Evolutionary conservation across 805 yeast genomes (phyloP), one percentile per base, ranked within the genome.

Genomic region (Candida takata): DNA sequence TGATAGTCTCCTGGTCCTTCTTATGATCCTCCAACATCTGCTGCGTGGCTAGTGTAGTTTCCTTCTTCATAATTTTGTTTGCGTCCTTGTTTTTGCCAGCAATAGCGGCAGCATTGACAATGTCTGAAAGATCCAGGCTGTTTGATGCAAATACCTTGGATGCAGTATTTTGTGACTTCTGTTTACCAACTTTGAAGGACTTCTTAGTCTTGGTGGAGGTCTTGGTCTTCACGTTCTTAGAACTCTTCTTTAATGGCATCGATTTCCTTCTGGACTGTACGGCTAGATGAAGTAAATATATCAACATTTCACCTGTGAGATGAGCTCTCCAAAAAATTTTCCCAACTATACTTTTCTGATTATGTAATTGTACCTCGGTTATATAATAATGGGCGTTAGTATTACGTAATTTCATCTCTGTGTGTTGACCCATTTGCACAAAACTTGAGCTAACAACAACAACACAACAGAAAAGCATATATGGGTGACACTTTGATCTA

Each of bases 91-190:
- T 11, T 31, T 34, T 37, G 4, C 38, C 37, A 10, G 33, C 33
- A 2, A 4, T 27, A 2, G 38, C 40, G 6, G 47, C 47, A 17
- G 47, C 40, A 24, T 36, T 31, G 10, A 43, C 33, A 19, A 43
- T 43, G 6, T 43, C 47, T 8, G 31, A 26, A 12, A 37, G 20
- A 29, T 43, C 40, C 20, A 43, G 29, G 7, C 36, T 21, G 20
- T 43, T 32, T 12, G 41, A 37, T 11, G 36, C 43, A 9, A 38
- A 33, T 8, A 43, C 47, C 26, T 43, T 43, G 4, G 40, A 23
- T 5, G 43, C 36, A 2, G 36, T 37, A 10, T 39, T 34, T 21
- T 35, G 40, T 20, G 43, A 35, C 8, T 27, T 33, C 17, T 24
- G 13, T 19, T 43, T 43, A 14, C 40, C 24, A 6, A 43, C 31